phyloP scores from a whole-genome alignment of 225 moss, liverwort and hornwort species.

The Marchantia paleacea region DNA sequence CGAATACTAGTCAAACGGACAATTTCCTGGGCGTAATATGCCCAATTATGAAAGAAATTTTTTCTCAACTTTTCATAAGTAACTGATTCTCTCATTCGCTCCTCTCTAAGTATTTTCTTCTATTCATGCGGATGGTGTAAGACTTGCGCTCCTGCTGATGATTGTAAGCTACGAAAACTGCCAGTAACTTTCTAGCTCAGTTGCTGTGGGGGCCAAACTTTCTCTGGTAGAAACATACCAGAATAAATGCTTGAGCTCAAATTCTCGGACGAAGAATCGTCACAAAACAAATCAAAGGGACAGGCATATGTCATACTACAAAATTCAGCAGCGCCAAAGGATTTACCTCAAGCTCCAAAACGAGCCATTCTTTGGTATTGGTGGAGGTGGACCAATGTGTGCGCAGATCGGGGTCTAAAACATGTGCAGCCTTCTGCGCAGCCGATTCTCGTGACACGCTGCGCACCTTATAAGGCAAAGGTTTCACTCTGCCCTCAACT shows the following conservation, averaged over 20 bases:
- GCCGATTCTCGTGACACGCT: conserved; percentile 80
- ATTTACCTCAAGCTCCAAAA: conserved; percentile 86
- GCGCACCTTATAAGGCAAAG: conserved; percentile 68
- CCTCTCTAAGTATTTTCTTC: background rate
- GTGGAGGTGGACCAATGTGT: conserved; percentile 92
- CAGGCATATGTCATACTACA: too few relatives aligned
- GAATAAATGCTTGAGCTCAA: background rate
- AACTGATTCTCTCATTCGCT: background rate
- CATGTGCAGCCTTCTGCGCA: conserved; percentile 68
- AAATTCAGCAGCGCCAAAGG: background rate
- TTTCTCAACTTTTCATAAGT: background rate
- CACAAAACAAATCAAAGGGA: too few relatives aligned
- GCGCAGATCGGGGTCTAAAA: conserved; percentile 79
- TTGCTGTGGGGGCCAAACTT: background rate
- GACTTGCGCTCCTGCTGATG: background rate
- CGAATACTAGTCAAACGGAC: background rate
- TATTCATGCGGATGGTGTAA: background rate
- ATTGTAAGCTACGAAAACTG: background rate
- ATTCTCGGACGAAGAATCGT: background rate
- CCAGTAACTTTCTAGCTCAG: background rate
- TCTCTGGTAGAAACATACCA: background rate
- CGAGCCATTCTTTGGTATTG: conserved; percentile 89
- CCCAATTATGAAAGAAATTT: background rate
- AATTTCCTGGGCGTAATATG: background rate
- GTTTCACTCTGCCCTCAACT: conserved; percentile 66